phyloP scores from a whole-genome alignment of 495 filamentous ascomycete genomes.

The Penicillium longicatenatum region DNA sequence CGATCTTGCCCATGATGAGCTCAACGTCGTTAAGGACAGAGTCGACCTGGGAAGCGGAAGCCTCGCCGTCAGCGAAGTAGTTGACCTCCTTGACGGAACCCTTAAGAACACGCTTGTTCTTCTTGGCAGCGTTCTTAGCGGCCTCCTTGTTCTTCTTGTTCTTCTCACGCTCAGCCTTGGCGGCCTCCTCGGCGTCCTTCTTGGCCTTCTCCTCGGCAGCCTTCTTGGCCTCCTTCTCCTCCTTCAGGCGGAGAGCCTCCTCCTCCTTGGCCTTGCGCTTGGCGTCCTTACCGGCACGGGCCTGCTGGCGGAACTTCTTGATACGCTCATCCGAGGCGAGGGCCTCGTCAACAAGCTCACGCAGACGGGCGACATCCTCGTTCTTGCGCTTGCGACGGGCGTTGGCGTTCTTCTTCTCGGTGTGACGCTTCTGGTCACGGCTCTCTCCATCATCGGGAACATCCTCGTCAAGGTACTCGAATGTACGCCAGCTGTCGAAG shows the following conservation, averaged over 20 bases:
- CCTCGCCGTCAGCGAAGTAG: conserved; percentile 71
- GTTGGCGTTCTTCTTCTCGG: conserved; percentile 97
- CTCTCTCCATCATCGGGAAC: conserved; percentile 98
- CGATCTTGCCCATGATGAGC: conserved; percentile 83
- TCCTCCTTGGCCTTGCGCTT: conserved; percentile 89
- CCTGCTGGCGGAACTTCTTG: conserved; percentile 91
- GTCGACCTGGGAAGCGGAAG: conserved; percentile 75
- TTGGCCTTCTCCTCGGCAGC: conserved; percentile 74
- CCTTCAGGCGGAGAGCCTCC: conserved; percentile 78
- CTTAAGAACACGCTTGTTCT: conserved; percentile 96
- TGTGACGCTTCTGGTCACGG: conserved; percentile 97
- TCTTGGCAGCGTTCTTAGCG: conserved; percentile 96
- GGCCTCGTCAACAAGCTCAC: conserved; percentile 84
- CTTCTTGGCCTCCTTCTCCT: conserved; percentile 75
- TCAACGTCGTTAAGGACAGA: conserved; percentile 84
- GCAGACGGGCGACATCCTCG: conserved; percentile 88
- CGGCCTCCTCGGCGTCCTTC: conserved; percentile 82
- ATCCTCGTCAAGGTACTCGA: conserved; percentile 98
- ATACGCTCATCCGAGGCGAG: conserved; percentile 86
- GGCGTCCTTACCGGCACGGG: conserved; percentile 90
- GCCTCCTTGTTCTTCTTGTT: conserved; percentile 98
- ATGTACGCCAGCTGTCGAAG: conserved; percentile 96
- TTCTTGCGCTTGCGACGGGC: conserved; percentile 98
- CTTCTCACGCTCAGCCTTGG: conserved; percentile 77
- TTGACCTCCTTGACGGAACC: conserved; percentile 92